Evolutionary conservation across 148 eudicot genomes (phyloP), one percentile per base, ranked within the genome.

Genomic region (Nepenthes gracilis): DNA sequence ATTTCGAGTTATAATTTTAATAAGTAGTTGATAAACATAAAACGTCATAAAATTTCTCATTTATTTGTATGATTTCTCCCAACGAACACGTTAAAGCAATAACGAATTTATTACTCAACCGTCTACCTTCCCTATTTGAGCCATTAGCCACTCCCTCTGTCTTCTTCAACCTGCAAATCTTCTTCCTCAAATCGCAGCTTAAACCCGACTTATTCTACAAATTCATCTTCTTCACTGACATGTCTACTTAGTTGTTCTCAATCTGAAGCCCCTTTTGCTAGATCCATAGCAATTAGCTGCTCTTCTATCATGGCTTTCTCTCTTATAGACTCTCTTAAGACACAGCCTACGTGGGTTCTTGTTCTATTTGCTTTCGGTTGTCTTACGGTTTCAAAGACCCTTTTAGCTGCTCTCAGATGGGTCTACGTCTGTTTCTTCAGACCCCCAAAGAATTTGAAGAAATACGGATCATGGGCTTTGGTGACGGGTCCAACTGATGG

Each of bases 401-500:
- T 79, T 48, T 54, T 83, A 12, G 62, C 76, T 48, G 54, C 84
- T 34, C 73, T 88, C 69, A 74, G 60, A 35, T 93, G 95, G 95
- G 85, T 79, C 2, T 93, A 84, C 61, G 68, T 88, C 35, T 80
- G 73, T 71, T 93, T 93, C 74, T 66, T 93, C 40, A 61, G 96
- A 72, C 88, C 92, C 55, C 47, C 72, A 2, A 93, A 93, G 60
- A 93, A 88, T 69, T 75, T 93, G 35, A 88, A 86, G 79, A 82
- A 84, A 61, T 93, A 93, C 61, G 99, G 99, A 6, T 86, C 96
- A 2, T 93, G 99, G 99, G 99, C 96, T 2, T 69, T 88, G 2
- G 74, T 93, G 4, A 93, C 99, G 8, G 99, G 99, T 2, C 83
- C 99, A 14, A 93, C 99, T 11, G 99, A 88, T 60, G 99, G 99